These are phyloP conservation scores for Trametes cinnabarina DNA, from an alignment of 768 basidiomycete genomes.

Conservation along the genomic window DNA sequence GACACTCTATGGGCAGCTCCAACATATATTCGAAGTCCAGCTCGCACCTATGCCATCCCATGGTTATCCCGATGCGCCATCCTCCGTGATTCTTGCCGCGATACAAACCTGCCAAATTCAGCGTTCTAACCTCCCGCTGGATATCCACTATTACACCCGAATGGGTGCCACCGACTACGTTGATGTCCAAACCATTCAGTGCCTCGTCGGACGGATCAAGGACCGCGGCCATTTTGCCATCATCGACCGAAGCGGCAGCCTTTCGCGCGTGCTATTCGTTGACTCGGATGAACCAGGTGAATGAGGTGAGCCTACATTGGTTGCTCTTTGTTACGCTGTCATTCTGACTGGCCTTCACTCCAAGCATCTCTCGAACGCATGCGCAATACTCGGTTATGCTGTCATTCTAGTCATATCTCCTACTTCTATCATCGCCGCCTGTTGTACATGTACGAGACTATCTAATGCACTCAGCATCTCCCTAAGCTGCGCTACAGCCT, in stretches of 20 bases:
- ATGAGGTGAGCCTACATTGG: too few species aligned
- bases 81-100: constrained; percentile 26
- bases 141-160: constrained; percentile 22
- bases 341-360: too few species aligned
- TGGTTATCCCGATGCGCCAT: background rate
- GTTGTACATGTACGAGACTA: too few species aligned
- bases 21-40: constrained; percentile 29
- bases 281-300: too few species aligned
- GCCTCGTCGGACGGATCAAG: constrained; percentile 26
- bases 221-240: constrained; percentile 21
- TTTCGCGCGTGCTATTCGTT: constrained; percentile 9
- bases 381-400: too few species aligned
- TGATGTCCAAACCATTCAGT: constrained; percentile 25
- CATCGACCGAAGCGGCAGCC: constrained; percentile 27
- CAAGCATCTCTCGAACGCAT: too few species aligned
- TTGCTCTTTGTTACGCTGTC: too few species aligned
- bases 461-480: too few species aligned
- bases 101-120: constrained; percentile 21
- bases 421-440: too few species aligned
- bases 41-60: background rate
- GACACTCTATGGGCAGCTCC: constrained; percentile 36
- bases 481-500: too few species aligned
- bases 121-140: background rate
- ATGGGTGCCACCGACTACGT: constrained; percentile 19
- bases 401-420: too few species aligned